A percentile compares a stretch with the other conserved stretches of the same genome.
These are phyloP conservation scores for Sarocladium oryzae DNA, from an alignment of 2,329 filamentous ascomycete genomes.

Conservation along the genomic window DNA sequence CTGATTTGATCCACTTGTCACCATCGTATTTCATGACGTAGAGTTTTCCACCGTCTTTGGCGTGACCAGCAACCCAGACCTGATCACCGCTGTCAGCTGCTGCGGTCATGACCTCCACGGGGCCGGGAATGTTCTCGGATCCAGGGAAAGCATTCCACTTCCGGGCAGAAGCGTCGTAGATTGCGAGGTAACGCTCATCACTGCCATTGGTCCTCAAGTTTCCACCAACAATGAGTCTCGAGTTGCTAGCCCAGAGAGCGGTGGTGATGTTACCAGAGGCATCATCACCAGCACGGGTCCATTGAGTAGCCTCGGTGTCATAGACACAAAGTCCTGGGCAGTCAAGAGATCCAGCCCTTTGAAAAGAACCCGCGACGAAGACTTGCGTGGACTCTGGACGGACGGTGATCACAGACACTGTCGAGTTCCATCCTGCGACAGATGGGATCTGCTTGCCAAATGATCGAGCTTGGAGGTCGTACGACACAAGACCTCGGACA, in stretches of 20 bases:
- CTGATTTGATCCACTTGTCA: conserved; percentile 60
- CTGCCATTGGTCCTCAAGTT: conserved; percentile 64
- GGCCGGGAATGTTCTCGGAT: conserved; percentile 66
- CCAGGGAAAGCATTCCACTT: conserved; percentile 60
- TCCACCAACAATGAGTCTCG: conserved; percentile 69
- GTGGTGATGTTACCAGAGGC: conserved; percentile 64
- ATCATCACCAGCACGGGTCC: conserved; percentile 70
- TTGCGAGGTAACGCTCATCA: conserved; percentile 56
- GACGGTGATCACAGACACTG: conserved; percentile 70
- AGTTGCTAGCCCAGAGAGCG: conserved; percentile 70
- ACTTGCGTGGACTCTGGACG: conserved; percentile 64
- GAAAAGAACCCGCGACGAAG: conserved; percentile 81
- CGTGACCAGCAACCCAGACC: conserved; percentile 76
- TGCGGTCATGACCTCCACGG: conserved; percentile 67
- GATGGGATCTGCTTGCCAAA: conserved; percentile 69
- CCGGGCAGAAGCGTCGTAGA: conserved; percentile 62
- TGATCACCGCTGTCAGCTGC: conserved; percentile 66
- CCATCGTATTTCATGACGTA: conserved; percentile 83
- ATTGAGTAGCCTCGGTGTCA: conserved; percentile 63
- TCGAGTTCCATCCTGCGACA: conserved; percentile 61
- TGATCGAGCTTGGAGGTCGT: conserved; percentile 61
- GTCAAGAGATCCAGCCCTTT: conserved; percentile 72
- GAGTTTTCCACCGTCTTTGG: conserved; percentile 53
- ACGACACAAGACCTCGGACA: conserved; percentile 71
- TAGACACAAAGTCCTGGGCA: conserved; percentile 81